Conservation (phyloP, 148 eudicot genomes). For the Chenopodium quinoa region DNA sequence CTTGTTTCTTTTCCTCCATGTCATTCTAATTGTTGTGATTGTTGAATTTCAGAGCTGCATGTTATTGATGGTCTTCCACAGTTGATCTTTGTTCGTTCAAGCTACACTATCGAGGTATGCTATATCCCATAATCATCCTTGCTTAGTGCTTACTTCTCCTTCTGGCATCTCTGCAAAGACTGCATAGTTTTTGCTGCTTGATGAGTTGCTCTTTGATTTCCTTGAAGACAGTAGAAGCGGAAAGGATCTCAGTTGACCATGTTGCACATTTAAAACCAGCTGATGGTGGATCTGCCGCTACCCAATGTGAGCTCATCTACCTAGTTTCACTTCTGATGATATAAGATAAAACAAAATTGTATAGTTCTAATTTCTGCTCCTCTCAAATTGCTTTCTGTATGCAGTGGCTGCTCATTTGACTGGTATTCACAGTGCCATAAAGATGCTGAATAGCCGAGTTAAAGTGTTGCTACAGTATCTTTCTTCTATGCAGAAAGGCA, state of each 20-base stretch:
- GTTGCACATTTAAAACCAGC: constrained; percentile 98
- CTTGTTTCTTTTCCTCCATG: too few species aligned
- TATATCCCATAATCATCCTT: background rate
- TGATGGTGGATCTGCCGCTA: constrained; percentile 98
- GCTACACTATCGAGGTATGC: constrained; percentile 85
- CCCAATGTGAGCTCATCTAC: constrained; percentile 61
- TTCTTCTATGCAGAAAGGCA: constrained; percentile 90
- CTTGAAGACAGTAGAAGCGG: constrained; percentile 92
- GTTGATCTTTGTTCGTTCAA: constrained; percentile 79
- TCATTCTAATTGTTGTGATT: constrained; percentile 12
- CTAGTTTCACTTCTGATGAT: constrained; percentile 6
- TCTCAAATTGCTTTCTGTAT: constrained; percentile 14
- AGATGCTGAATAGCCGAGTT: constrained; percentile 92
- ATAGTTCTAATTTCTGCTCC: background rate
- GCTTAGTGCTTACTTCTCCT: background rate
- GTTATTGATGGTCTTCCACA: constrained; percentile 91
- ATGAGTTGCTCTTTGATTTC: constrained; percentile 22
- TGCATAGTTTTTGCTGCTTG: constrained; percentile 2
- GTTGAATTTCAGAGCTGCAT: constrained; percentile 64
- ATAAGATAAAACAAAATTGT: background rate
- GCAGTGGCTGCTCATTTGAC: constrained; percentile 97
- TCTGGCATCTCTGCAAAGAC: background rate
- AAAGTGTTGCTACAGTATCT: constrained; percentile 90
- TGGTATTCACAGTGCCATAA: constrained; percentile 93
- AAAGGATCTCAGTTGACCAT: constrained; percentile 94